A percentile compares a stretch with the other conserved stretches of the same genome.
Evolutionary conservation across 2,329 filamentous ascomycete species (phyloP).

Genomic region (Basipetospora chlamydospora): DNA sequence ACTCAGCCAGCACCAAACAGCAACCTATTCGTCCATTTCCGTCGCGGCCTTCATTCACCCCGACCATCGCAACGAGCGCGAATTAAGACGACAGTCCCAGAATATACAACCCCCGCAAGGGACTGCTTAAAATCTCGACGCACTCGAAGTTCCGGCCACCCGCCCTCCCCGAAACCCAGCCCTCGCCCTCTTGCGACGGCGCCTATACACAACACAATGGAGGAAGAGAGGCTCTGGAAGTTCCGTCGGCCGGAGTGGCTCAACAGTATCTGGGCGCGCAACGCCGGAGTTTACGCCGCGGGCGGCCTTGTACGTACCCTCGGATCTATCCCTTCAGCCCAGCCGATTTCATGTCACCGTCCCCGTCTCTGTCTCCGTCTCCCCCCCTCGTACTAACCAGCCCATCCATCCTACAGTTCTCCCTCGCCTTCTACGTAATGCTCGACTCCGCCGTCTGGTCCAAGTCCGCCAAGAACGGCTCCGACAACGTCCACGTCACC

Average conservation of each 20-base stretch:
- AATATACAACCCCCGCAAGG: too few species aligned
- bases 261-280: constrained; percentile 48
- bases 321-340: background rate
- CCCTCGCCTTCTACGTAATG: constrained; percentile 53
- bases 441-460: constrained; percentile 56
- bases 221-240: constrained; percentile 53
- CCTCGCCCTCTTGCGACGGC: too few species aligned
- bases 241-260: constrained; percentile 53
- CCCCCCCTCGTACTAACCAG: constrained; percentile 6
- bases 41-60: too few species aligned
- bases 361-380: background rate
- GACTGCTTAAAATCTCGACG: too few species aligned
- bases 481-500: constrained; percentile 42
- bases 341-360: background rate
- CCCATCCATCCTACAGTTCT: constrained; percentile 33
- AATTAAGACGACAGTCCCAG: too few species aligned
- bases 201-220: constrained; percentile 25
- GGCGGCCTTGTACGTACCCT: constrained; percentile 44
- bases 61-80: too few species aligned
- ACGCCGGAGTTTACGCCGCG: constrained; percentile 46
- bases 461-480: constrained; percentile 43
- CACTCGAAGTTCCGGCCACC: too few species aligned
- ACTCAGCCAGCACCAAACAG: background rate
- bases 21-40: background rate
- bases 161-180: too few species aligned